Percentiles rank a stretch among this genome's conserved stretches.
phyloP scores from a whole-genome alignment of 176 grass and related monocot genomes.

The maize (Zea mays) region DNA sequence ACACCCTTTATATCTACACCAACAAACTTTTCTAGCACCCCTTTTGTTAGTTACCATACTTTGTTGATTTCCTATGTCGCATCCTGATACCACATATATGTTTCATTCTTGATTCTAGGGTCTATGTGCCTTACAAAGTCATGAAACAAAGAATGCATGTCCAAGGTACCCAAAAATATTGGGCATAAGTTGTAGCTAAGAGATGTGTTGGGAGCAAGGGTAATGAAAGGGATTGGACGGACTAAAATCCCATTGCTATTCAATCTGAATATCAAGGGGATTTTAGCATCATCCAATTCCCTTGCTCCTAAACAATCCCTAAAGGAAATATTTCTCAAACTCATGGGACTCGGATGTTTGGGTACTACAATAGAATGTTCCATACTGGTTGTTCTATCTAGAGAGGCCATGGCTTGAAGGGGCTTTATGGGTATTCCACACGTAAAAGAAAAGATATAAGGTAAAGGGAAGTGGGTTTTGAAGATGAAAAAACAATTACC shows the following conservation, averaged over 20 bases:
- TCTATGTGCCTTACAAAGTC: constrained; percentile 91
- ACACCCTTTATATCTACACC: not conserved
- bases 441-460: no score
- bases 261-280: no score
- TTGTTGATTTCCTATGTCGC: not conserved
- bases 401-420: constrained; percentile 74
- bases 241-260: no score
- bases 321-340: constrained; percentile 45
- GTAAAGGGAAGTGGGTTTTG: no score
- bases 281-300: no score
- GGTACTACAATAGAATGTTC: constrained; percentile 83
- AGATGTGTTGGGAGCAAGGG: no score
- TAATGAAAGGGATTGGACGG: no score
- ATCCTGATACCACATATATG: no score
- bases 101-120: constrained; percentile 46
- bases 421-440: not conserved
- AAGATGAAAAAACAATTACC: no score
- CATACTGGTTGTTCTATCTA: constrained; percentile 88
- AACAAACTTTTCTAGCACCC: constrained; percentile 19
- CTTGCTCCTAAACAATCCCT: no score
- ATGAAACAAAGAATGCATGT: constrained; percentile 97
- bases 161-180: constrained; percentile 49
- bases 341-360: constrained; percentile 56
- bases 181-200: no score
- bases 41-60: not conserved